phyloP scores from a whole-genome alignment of 2,329 filamentous ascomycete species.

The Aureobasidium uvarum region DNA sequence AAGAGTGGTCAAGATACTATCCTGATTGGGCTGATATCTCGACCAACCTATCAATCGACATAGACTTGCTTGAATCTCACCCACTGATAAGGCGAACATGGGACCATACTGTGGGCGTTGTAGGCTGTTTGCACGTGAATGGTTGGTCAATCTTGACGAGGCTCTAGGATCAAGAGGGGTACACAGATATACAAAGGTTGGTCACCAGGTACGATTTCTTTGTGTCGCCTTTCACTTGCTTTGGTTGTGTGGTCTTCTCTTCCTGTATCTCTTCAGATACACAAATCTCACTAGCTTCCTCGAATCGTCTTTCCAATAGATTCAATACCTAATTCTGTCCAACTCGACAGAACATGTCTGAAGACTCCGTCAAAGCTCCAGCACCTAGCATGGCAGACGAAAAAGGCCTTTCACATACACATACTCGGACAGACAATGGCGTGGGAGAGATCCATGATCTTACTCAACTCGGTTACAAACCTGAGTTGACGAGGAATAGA shows the following conservation, averaged over 20 bases:
- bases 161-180: background rate
- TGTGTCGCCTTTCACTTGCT: background rate
- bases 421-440: constrained; percentile 3
- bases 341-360: background rate
- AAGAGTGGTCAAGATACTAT: background rate
- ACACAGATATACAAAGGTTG: constrained; percentile 12
- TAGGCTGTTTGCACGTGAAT: background rate
- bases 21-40: background rate
- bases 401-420: background rate
- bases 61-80: background rate
- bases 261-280: background rate
- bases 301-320: background rate
- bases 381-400: constrained; percentile 11
- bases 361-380: constrained; percentile 8
- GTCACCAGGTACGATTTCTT: background rate
- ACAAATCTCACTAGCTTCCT: too few relatives aligned
- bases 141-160: background rate
- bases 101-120: background rate
- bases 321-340: background rate
- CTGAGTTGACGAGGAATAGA: constrained; percentile 58
- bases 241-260: background rate
- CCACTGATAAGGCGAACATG: background rate
- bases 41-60: background rate
- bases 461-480: constrained; percentile 52
- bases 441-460: constrained; percentile 22